phyloP scores from a whole-genome alignment of 192 early-diverging fungal species.

The Coemansia sp. region DNA sequence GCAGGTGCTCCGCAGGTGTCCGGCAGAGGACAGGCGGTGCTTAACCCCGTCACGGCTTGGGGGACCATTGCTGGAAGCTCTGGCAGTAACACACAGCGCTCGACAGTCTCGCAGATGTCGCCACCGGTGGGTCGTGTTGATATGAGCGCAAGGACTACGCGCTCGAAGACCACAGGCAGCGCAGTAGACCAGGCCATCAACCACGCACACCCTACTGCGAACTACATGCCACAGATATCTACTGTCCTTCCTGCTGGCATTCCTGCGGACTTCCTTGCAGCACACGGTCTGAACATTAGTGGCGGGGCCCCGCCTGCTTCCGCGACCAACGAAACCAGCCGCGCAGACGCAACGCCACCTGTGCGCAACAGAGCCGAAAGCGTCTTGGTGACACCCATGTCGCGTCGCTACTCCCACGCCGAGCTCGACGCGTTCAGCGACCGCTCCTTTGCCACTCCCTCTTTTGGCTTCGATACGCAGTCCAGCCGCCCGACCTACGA shows the following conservation, averaged over 20 bases:
- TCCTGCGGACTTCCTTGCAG: constrained; percentile 9
- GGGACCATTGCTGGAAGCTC: constrained; percentile 18
- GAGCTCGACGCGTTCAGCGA: constrained; percentile 37
- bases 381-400: not conserved
- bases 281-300: not conserved
- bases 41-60: constrained; percentile 32
- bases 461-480: constrained; percentile 37
- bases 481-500: constrained; percentile 28
- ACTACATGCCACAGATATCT: constrained; percentile 40
- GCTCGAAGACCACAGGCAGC: constrained; percentile 12
- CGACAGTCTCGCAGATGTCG: not conserved
- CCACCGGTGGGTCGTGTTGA: constrained; percentile 18
- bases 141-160: constrained; percentile 5
- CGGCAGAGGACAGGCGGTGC: constrained; percentile 25
- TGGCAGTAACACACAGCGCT: constrained; percentile 6
- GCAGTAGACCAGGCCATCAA: constrained; percentile 20
- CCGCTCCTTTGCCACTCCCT: constrained; percentile 27
- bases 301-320: constrained; percentile 2
- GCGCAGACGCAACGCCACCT: not conserved
- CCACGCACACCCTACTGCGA: constrained; percentile 35
- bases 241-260: constrained; percentile 22
- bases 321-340: not conserved
- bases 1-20: not conserved
- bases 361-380: constrained; percentile 3
- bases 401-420: constrained; percentile 36